A percentile compares a stretch with the other conserved stretches of the same genome.
Evolutionary conservation across 371 early-diverging fungal genomes (phyloP).

Genomic region (Mortierella polycephala): DNA sequence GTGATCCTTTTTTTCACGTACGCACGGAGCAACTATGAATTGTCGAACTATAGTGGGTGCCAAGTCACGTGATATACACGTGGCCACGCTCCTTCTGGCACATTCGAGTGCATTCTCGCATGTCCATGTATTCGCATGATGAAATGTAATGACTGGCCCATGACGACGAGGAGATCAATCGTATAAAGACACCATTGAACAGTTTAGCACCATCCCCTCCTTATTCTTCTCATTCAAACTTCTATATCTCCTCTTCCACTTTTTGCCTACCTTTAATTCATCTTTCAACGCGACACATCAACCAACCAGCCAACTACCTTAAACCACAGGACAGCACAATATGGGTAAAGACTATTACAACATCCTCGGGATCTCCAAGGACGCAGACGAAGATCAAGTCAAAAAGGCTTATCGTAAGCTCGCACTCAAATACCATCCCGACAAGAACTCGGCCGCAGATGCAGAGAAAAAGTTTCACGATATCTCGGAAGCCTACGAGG

Average conservation of each 20-base stretch:
- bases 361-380: slow-evolving; percentile 86
- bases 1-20: no score
- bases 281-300: not conserved
- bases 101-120: slow-evolving; percentile 9
- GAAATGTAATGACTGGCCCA: slow-evolving; percentile 3
- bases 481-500: slow-evolving; percentile 91
- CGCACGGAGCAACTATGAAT: no score
- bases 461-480: slow-evolving; percentile 86
- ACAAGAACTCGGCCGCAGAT: slow-evolving; percentile 61
- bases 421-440: slow-evolving; percentile 90
- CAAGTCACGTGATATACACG: not conserved
- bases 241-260: not conserved
- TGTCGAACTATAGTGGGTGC: no score
- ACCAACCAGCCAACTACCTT: not conserved
- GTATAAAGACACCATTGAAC: not conserved
- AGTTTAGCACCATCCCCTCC: no score
- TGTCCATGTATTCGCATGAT: not conserved
- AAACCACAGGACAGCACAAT: slow-evolving; percentile 8
- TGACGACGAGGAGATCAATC: not conserved
- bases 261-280: not conserved
- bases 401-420: slow-evolving; percentile 95
- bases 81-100: slow-evolving; percentile 6
- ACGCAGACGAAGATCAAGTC: slow-evolving; percentile 86
- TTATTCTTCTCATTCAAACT: no score
- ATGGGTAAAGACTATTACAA: slow-evolving; percentile 95